A percentile compares a stretch with the other conserved stretches of the same genome.
phyloP scores from a whole-genome alignment of 1,284 basidiomycete species.

The Ceratorhiza oryzae-sativae region DNA sequence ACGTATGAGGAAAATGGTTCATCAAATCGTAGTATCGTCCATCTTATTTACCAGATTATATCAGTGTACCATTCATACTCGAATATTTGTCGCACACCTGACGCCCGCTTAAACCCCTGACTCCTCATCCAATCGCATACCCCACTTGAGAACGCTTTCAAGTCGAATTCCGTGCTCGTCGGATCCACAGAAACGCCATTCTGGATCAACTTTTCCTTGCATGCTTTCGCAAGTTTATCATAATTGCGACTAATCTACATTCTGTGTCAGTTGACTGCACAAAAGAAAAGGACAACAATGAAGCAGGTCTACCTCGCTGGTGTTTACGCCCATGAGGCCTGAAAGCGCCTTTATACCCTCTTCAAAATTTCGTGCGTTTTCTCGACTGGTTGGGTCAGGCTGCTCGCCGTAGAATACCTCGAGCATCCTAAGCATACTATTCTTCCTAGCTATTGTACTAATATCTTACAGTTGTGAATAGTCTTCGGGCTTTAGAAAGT shows the following conservation, averaged over 20 bases:
- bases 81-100: constrained; percentile 47
- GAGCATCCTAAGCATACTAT: neutral
- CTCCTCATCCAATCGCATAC: constrained; percentile 60
- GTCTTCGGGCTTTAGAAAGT: no score
- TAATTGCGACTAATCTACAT: constrained; percentile 53
- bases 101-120: constrained; percentile 55
- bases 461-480: neutral
- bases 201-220: constrained; percentile 52
- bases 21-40: constrained; percentile 54
- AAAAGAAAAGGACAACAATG: neutral
- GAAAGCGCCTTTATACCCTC: constrained; percentile 24
- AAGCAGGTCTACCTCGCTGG: constrained; percentile 50
- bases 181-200: constrained; percentile 4
- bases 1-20: constrained; percentile 66
- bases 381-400: neutral
- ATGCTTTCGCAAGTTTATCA: constrained; percentile 54
- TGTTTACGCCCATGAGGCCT: constrained; percentile 18
- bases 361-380: constrained; percentile 21
- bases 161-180: constrained; percentile 40
- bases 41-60: constrained; percentile 37
- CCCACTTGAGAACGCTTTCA: constrained; percentile 50
- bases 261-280: constrained; percentile 39
- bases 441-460: constrained; percentile 10
- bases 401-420: neutral
- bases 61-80: neutral